Evolutionary conservation across 78 protist species (phyloP).

Genomic region (Dictyostelium purpureum): DNA sequence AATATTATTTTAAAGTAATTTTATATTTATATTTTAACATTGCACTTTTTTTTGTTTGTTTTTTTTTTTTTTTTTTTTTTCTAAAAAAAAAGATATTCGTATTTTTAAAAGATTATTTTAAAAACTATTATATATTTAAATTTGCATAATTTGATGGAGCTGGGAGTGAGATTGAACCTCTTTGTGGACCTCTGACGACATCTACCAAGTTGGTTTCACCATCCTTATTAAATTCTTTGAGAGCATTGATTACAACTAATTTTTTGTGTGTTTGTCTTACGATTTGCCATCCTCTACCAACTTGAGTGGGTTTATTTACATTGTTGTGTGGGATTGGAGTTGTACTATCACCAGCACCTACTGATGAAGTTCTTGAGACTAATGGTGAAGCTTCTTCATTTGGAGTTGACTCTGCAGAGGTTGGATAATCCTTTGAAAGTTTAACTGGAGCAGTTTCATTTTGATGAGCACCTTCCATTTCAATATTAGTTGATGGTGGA

Average conservation of each 20-base stretch:
- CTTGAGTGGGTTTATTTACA: constrained; percentile 21
- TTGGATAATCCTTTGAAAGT: background rate
- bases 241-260: constrained; percentile 54
- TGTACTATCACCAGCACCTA: background rate
- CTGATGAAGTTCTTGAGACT: background rate
- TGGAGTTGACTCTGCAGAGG: background rate
- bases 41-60: too few relatives aligned
- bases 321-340: background rate
- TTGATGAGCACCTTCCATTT: background rate
- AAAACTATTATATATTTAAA: too few relatives aligned
- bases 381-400: constrained; percentile 11
- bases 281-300: constrained; percentile 75
- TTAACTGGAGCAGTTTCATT: background rate
- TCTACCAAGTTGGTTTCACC: constrained; percentile 12
- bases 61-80: too few relatives aligned
- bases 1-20: too few relatives aligned
- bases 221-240: constrained; percentile 5
- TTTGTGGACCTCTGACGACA: constrained; percentile 37
- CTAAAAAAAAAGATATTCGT: too few relatives aligned
- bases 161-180: constrained; percentile 18
- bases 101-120: too few relatives aligned
- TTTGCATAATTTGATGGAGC: background rate
- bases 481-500: background rate
- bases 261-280: constrained; percentile 68
- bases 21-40: too few relatives aligned